Evolutionary conservation across 2,329 filamentous ascomycete species (phyloP), one percentile per base, ranked within the genome.

Genomic region (Zasmidium citrigriseum): DNA sequence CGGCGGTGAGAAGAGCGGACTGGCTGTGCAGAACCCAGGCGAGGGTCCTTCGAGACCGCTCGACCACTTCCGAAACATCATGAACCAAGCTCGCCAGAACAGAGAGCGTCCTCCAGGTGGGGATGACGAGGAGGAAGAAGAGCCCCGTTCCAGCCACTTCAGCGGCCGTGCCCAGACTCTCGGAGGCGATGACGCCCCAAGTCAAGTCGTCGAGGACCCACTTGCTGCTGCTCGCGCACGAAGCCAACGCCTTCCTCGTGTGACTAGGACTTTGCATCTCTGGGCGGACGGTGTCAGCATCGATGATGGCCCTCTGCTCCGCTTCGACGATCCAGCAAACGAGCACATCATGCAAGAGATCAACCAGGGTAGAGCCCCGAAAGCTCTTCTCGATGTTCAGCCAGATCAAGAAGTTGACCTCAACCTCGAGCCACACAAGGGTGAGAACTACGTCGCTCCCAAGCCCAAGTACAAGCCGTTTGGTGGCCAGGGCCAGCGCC

Each of bases 261-360:
- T 89, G 60, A 85, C 86, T 52, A 86, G 90, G 52, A 83, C 86
- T 11, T 80, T 96, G 54, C 90, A 93, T 69, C 82, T 95, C 46
- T 96, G 91, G 91, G 82, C 83, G 45, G 88, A 96, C 70, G 91
- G 91, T 14, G 93, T 95, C 77, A 93, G 89, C 64, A 86, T 96
- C 60, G 90, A 93, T 59, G 89, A 95, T 68, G 91, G 91, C 24
- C 84, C 87, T 48, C 83, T 95, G 38, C 87, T 84, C 71, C 86
- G 89, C 56, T 93, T 90, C 70, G 89, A 93, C 68, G 90, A 95
- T 72, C 89, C 90, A 0, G 82, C 82, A 25, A 92, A 93, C 71
- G 84, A 86, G 25, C 80, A 82, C 51, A 89, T 89, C 54, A 79
- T 95, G 46, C 80, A 86, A 58, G 88, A 92, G 81, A 95, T 95